Evolutionary conservation across 352 stramenopile genomes (phyloP).

Genomic region (Pythium apleroticum): DNA sequence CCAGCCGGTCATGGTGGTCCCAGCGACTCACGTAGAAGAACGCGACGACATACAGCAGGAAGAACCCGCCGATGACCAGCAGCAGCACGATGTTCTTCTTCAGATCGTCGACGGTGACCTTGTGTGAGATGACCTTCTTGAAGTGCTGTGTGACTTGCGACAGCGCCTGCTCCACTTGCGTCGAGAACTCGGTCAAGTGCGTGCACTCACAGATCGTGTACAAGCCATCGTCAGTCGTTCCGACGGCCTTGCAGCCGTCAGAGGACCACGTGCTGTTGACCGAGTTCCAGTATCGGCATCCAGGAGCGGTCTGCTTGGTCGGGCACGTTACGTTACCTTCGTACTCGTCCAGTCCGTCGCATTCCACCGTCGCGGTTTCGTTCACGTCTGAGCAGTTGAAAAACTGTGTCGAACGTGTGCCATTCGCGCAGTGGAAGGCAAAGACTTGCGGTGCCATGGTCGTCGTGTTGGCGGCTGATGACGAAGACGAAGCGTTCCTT

Average conservation of each 20-base stretch:
- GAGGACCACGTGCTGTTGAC: slow-evolving; percentile 50
- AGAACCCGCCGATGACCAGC: slow-evolving; percentile 49
- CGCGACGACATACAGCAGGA: slow-evolving; percentile 47
- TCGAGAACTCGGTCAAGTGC: slow-evolving; percentile 75
- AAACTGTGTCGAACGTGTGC: slow-evolving; percentile 48
- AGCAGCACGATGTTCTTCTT: slow-evolving; percentile 59
- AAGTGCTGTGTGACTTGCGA: slow-evolving; percentile 61
- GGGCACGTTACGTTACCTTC: slow-evolving; percentile 53
- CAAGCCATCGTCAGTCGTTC: slow-evolving; percentile 54
- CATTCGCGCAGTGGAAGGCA: slow-evolving; percentile 47
- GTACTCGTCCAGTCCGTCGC: slow-evolving; percentile 51
- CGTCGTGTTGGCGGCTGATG: slow-evolving; percentile 9
- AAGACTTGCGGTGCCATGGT: slow-evolving; percentile 27
- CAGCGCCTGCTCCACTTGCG: slow-evolving; percentile 58
- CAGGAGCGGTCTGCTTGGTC: slow-evolving; percentile 30
- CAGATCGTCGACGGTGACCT: slow-evolving; percentile 56
- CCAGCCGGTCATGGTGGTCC: slow-evolving; percentile 46
- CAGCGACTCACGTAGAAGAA: slow-evolving; percentile 67
- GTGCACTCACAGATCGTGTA: slow-evolving; percentile 77
- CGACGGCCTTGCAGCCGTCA: slow-evolving; percentile 48
- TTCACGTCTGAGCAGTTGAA: slow-evolving; percentile 53
- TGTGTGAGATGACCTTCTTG: slow-evolving; percentile 50
- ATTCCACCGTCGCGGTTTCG: slow-evolving; percentile 37
- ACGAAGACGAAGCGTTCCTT: slow-evolving; percentile 2
- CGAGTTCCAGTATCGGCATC: slow-evolving; percentile 63